Percentiles rank a stretch among this genome's conserved stretches.
Evolutionary conservation across 2,329 filamentous ascomycete genomes (phyloP).

Genomic region (Trichoderma sp.): DNA sequence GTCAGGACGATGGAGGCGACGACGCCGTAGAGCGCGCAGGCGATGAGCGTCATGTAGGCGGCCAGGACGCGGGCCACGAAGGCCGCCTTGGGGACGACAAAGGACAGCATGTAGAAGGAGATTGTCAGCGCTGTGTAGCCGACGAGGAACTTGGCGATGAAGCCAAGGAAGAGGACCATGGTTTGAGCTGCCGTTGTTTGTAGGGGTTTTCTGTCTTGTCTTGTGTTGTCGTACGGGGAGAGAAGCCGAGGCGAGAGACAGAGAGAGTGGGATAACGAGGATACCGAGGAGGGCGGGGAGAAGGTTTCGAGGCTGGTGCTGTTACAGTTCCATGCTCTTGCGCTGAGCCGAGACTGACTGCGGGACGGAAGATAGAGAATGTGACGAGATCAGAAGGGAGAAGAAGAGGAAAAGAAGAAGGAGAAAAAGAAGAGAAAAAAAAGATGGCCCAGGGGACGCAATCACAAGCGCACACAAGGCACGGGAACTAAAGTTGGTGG

Average conservation of each 20-base stretch:
- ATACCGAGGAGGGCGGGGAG: conserved; percentile 2
- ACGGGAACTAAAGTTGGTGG: conserved; percentile 2
- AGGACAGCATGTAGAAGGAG: conserved; percentile 61
- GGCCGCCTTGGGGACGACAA: conserved; percentile 56
- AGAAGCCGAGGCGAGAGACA: not conserved
- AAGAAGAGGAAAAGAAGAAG: not conserved
- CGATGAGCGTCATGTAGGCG: conserved; percentile 60
- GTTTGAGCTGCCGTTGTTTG: not conserved
- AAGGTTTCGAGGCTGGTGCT: not conserved
- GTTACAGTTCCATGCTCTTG: conserved; percentile 15
- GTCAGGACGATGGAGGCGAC: conserved; percentile 70
- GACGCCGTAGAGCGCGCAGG: conserved; percentile 70
- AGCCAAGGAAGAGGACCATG: conserved; percentile 40
- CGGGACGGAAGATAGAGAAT: not conserved
- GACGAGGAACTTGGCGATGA: conserved; percentile 47
- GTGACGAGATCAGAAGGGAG: not conserved
- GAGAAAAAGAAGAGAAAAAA: not conserved
- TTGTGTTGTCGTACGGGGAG: not conserved
- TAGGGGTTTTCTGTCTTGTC: not conserved
- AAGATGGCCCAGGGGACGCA: not conserved
- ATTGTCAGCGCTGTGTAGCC: conserved; percentile 52
- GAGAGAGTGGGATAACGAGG: conserved; percentile 18
- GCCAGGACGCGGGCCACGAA: conserved; percentile 70
- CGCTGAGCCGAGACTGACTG: not conserved
- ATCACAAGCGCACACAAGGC: conserved; percentile 6